phyloP scores from a whole-genome alignment of 805 yeast genomes.

The Candida taoyuanica region DNA sequence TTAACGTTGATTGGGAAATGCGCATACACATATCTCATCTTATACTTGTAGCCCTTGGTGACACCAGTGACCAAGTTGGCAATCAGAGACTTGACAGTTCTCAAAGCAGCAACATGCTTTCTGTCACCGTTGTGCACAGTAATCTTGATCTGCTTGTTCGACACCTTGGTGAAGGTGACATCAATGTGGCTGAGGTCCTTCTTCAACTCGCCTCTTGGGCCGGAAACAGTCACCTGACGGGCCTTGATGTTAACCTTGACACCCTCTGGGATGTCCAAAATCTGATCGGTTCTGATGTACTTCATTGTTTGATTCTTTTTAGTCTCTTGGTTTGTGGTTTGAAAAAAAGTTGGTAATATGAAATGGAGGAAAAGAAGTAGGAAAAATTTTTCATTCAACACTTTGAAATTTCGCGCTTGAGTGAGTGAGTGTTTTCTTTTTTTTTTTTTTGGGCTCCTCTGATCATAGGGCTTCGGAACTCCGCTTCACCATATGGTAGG shows the following conservation, averaged over 20 bases:
- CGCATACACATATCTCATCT: constrained; percentile 99
- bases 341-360: not conserved
- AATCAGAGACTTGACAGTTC: constrained; percentile 95
- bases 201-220: constrained; percentile 94
- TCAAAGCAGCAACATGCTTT: constrained; percentile 98
- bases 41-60: constrained; percentile 98
- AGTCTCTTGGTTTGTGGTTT: not conserved
- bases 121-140: constrained; percentile 98
- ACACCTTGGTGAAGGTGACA: constrained; percentile 82
- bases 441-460: too few relatives aligned
- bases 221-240: constrained; percentile 83
- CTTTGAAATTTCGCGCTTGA: not conserved
- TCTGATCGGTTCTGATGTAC: constrained; percentile 84
- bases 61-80: constrained; percentile 96
- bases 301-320: constrained; percentile 45
- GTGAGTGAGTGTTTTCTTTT: too few relatives aligned
- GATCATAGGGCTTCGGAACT: too few relatives aligned
- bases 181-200: constrained; percentile 93
- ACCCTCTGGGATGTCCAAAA: constrained; percentile 83
- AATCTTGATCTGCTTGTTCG: constrained; percentile 71
- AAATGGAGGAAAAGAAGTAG: not conserved
- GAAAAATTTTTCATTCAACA: constrained; percentile 4
- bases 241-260: constrained; percentile 89
- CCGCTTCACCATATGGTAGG: too few relatives aligned
- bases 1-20: constrained; percentile 99